These are phyloP conservation scores for Ganoderma multipileum DNA, from an alignment of 1,284 basidiomycete genomes.

Conservation along the genomic window DNA sequence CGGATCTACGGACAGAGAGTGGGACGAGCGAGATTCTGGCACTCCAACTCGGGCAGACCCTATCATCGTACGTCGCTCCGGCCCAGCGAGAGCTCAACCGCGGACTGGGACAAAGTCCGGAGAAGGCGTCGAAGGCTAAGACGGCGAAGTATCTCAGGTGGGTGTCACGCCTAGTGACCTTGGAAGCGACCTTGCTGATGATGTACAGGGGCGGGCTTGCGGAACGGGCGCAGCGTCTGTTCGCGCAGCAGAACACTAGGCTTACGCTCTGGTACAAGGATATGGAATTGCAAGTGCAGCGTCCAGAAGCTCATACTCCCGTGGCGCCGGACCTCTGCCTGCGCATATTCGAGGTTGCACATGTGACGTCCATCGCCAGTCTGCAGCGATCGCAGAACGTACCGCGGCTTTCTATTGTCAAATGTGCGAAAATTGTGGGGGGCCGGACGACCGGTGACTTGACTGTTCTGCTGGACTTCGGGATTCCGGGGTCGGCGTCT, in stretches of 20 bases:
- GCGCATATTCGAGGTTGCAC: slow-evolving; percentile 29
- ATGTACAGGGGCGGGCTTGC: slow-evolving; percentile 55
- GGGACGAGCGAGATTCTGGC: slow-evolving; percentile 49
- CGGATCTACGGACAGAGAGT: slow-evolving; percentile 49
- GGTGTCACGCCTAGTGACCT: slow-evolving; percentile 14
- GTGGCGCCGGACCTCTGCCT: slow-evolving; percentile 34
- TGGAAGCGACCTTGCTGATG: not conserved
- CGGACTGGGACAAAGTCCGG: slow-evolving; percentile 51
- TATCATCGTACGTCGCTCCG: slow-evolving; percentile 38
- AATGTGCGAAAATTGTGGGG: slow-evolving; percentile 25
- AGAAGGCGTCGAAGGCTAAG: slow-evolving; percentile 47
- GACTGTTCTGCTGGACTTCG: slow-evolving; percentile 34
- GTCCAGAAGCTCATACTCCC: slow-evolving; percentile 21
- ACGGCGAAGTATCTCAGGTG: slow-evolving; percentile 44
- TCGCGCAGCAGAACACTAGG: slow-evolving; percentile 49
- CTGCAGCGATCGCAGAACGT: slow-evolving; percentile 30
- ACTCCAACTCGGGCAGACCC: slow-evolving; percentile 47
- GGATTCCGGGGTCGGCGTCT: slow-evolving; percentile 17
- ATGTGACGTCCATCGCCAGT: slow-evolving; percentile 25
- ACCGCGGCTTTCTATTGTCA: slow-evolving; percentile 31
- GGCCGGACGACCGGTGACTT: slow-evolving; percentile 20
- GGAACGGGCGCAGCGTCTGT: slow-evolving; percentile 48
- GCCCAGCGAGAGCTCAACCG: slow-evolving; percentile 46
- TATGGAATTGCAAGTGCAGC: slow-evolving; percentile 37
- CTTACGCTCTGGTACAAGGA: slow-evolving; percentile 58